A percentile compares a stretch with the other conserved stretches of the same genome.
Conservation (phyloP, 192 early-diverging fungal species). For the Entomortierella parvispora region DNA sequence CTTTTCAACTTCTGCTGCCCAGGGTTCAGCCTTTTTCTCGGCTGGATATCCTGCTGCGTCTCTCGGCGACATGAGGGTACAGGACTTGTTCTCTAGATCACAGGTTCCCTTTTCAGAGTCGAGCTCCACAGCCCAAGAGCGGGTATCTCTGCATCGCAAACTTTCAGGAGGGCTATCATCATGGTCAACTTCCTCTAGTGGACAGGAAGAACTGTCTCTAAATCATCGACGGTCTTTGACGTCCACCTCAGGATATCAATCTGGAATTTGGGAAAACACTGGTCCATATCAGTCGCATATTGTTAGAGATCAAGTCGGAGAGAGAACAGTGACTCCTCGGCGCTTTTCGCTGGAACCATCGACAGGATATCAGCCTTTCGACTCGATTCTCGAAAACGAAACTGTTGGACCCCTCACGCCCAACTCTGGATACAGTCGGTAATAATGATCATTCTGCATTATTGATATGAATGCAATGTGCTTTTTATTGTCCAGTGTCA, state of each 20-base stretch:
- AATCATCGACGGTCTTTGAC: conserved; percentile 44
- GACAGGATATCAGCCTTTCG: conserved; percentile 23
- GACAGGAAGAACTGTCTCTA: background rate
- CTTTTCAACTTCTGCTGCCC: conserved; percentile 39
- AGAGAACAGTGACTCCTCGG: conserved; percentile 18
- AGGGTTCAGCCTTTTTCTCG: conserved; percentile 9
- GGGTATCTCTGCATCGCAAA: conserved; percentile 3
- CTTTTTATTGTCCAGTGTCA: background rate
- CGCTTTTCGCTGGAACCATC: conserved; percentile 35
- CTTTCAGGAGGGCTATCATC: conserved; percentile 17
- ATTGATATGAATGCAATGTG: background rate
- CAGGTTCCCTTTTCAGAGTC: conserved; percentile 3
- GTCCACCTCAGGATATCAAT: conserved; percentile 8
- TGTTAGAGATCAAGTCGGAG: conserved; percentile 19
- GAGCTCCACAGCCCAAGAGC: background rate
- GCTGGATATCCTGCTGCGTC: conserved; percentile 6
- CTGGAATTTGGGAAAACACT: conserved; percentile 38
- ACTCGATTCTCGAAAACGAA: conserved; percentile 23
- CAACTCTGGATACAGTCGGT: conserved; percentile 8
- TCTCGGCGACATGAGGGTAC: conserved; percentile 1
- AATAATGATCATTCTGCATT: background rate
- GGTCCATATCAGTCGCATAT: conserved; percentile 16
- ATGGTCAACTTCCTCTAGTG: conserved; percentile 15
- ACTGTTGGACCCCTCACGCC: conserved; percentile 9
- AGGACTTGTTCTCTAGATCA: conserved; percentile 15